A percentile compares a stretch with the other conserved stretches of the same genome.
Conservation (phyloP, 352 stramenopile species). For the Globisporangium rhizosaccharum region DNA sequence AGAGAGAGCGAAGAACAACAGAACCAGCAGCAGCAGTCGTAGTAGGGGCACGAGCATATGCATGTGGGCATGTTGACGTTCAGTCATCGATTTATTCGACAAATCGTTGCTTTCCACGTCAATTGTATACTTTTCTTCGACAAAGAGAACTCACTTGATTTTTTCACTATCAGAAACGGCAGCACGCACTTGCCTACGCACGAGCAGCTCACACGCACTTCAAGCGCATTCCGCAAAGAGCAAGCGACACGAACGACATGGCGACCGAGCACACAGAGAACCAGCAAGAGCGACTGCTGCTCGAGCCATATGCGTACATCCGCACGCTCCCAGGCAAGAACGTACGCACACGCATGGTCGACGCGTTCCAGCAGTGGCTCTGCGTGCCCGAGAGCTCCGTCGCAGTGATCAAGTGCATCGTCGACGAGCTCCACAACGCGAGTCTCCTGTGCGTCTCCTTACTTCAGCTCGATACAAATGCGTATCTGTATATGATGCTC, state of each 20-base stretch:
- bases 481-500: background rate
- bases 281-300: constrained; percentile 43
- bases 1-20: constrained; percentile 1
- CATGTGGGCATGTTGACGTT: too few relatives aligned
- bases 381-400: constrained; percentile 52
- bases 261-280: constrained; percentile 2
- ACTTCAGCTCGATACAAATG: background rate
- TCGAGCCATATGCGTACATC: constrained; percentile 90
- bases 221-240: background rate
- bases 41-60: too few relatives aligned
- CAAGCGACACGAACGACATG: background rate
- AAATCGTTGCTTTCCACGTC: too few relatives aligned
- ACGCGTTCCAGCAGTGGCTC: constrained; percentile 87
- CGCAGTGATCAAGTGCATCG: constrained; percentile 88
- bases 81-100: too few relatives aligned
- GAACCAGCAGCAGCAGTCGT: background rate
- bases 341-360: constrained; percentile 82
- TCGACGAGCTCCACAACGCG: constrained; percentile 95
- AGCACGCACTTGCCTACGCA: too few relatives aligned
- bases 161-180: too few relatives aligned
- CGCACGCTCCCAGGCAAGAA: constrained; percentile 86
- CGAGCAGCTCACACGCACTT: background rate
- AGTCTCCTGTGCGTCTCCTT: constrained; percentile 73
- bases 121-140: too few relatives aligned
- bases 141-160: too few relatives aligned